These are phyloP conservation scores for Cryoendolithus antarcticus DNA, from an alignment of 2,329 filamentous ascomycete genomes.

Conservation along the genomic window DNA sequence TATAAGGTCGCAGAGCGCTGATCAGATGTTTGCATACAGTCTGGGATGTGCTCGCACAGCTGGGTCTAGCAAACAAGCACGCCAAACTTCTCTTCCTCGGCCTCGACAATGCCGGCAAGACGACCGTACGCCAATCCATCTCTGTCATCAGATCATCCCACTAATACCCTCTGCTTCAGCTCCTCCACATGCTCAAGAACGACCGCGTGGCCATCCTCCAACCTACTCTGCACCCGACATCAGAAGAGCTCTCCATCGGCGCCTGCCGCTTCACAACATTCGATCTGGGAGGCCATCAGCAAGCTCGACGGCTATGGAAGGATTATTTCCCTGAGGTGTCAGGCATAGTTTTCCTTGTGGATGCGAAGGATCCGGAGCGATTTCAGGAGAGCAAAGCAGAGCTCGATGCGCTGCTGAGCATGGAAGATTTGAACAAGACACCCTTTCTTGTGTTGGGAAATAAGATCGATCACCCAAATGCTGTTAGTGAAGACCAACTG, in stretches of 20 bases:
- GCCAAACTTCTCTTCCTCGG: slow-evolving; percentile 90
- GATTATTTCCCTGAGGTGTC: slow-evolving; percentile 95
- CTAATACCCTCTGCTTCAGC: slow-evolving; percentile 16
- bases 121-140: slow-evolving; percentile 39
- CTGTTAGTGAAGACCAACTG: slow-evolving; percentile 89
- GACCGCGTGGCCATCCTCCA: slow-evolving; percentile 85
- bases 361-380: slow-evolving; percentile 93
- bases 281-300: slow-evolving; percentile 85
- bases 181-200: slow-evolving; percentile 95
- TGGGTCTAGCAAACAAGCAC: slow-evolving; percentile 89
- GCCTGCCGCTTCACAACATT: slow-evolving; percentile 76
- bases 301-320: slow-evolving; percentile 89
- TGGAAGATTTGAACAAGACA: slow-evolving; percentile 94
- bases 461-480: slow-evolving; percentile 98
- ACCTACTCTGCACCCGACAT: slow-evolving; percentile 84
- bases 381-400: slow-evolving; percentile 91
- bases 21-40: slow-evolving; percentile 37
- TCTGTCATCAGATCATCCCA: slow-evolving; percentile 1
- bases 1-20: not conserved
- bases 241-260: slow-evolving; percentile 83
- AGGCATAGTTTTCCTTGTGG: slow-evolving; percentile 94
- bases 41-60: slow-evolving; percentile 77
- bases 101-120: slow-evolving; percentile 91
- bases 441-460: slow-evolving; percentile 94
- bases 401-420: slow-evolving; percentile 80